These are phyloP conservation scores for Suillus variegatus DNA, from an alignment of 768 basidiomycete genomes.

Conservation along the genomic window DNA sequence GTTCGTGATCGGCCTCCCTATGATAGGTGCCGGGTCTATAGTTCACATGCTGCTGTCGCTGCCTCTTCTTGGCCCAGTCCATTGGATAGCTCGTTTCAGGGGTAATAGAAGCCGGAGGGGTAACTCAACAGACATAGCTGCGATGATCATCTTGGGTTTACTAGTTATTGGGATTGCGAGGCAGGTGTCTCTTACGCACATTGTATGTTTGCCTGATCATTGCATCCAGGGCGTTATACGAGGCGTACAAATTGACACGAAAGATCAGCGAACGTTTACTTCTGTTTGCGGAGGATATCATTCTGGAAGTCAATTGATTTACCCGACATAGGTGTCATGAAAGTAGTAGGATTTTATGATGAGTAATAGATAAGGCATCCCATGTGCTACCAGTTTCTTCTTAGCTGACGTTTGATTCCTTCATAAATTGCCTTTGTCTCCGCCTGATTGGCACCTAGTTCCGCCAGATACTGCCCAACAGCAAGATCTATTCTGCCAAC, in stretches of 20 bases:
- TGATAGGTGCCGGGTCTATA: slow-evolving; percentile 75
- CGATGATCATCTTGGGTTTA: slow-evolving; percentile 62
- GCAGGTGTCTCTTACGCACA: slow-evolving; percentile 36
- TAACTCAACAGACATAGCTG: slow-evolving; percentile 61
- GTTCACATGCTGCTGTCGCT: slow-evolving; percentile 70
- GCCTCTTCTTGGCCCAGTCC: slow-evolving; percentile 65
- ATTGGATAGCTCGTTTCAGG: slow-evolving; percentile 68
- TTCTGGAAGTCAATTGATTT: slow-evolving; percentile 67
- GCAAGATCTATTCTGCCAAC: slow-evolving; percentile 74
- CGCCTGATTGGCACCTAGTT: slow-evolving; percentile 59
- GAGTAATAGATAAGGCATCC: not conserved
- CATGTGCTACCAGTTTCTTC: slow-evolving; percentile 61
- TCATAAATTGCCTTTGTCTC: slow-evolving; percentile 72
- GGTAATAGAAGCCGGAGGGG: slow-evolving; percentile 54
- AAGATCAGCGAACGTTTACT: slow-evolving; percentile 58
- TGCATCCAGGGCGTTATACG: slow-evolving; percentile 58
- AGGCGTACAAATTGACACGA: slow-evolving; percentile 70
- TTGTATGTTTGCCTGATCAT: slow-evolving; percentile 14
- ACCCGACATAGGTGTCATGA: not conserved
- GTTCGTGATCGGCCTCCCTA: slow-evolving; percentile 76
- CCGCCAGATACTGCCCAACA: slow-evolving; percentile 72
- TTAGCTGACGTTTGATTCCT: slow-evolving; percentile 66
- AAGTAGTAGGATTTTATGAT: not conserved
- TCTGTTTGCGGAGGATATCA: slow-evolving; percentile 75
- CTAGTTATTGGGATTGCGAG: slow-evolving; percentile 63